phyloP scores from a whole-genome alignment of 768 basidiomycete genomes.

The Lyophyllum semitale region DNA sequence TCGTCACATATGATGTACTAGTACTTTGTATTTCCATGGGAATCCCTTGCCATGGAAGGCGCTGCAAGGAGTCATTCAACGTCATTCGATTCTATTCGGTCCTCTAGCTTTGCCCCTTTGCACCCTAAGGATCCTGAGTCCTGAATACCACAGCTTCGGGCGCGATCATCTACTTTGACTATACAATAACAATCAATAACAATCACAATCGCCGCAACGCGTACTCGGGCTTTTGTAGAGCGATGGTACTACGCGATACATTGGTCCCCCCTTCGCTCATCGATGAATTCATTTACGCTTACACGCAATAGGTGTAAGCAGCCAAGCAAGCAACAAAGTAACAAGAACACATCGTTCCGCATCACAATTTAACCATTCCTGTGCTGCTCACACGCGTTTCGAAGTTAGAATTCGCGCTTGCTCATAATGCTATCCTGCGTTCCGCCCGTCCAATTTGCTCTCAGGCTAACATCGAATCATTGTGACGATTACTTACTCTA shows the following conservation, averaged over 20 bases:
- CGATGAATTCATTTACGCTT: slow-evolving; percentile 1
- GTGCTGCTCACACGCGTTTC: slow-evolving; percentile 22
- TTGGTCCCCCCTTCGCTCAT: neutral
- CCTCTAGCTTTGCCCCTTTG: neutral
- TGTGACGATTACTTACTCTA: neutral
- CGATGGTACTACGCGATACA: neutral
- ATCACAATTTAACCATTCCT: slow-evolving; percentile 26
- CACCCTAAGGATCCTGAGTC: neutral
- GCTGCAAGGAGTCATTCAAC: neutral
- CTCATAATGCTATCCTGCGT: slow-evolving; percentile 7
- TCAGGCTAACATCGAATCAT: slow-evolving; percentile 19
- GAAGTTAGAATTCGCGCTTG: slow-evolving; percentile 17
- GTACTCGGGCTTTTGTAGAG: neutral
- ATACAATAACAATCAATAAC: neutral
- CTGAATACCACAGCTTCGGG: neutral
- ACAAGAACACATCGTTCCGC: slow-evolving; percentile 1
- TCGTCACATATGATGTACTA: neutral
- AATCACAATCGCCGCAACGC: neutral
- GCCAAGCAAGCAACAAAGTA: slow-evolving; percentile 4
- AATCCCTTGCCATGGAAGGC: neutral
- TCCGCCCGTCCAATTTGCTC: slow-evolving; percentile 30
- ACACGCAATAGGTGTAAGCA: neutral
- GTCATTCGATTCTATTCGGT: slow-evolving; percentile 8
- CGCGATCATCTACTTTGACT: neutral
- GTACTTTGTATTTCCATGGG: neutral